phyloP scores from a whole-genome alignment of 192 early-diverging fungal species.

The Blastocladiella britannica region DNA sequence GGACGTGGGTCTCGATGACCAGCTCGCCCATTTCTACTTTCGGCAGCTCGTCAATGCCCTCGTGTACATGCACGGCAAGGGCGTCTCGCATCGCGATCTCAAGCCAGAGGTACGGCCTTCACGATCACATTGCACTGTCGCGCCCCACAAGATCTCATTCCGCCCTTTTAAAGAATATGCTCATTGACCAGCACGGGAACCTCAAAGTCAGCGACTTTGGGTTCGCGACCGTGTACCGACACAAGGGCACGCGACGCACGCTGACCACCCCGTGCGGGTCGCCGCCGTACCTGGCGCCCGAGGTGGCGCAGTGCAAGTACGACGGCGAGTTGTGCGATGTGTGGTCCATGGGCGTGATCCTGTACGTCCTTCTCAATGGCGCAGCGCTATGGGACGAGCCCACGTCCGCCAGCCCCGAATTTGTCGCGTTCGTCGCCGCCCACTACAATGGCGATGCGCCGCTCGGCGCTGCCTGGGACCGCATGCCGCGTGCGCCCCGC shows the following conservation, averaged over 20 bases:
- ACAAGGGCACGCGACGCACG: constrained; percentile 26
- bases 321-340: constrained; percentile 40
- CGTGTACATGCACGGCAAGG: constrained; percentile 31
- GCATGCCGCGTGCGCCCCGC: constrained; percentile 16
- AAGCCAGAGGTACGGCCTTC: constrained; percentile 39
- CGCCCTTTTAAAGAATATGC: constrained; percentile 16
- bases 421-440: constrained; percentile 17
- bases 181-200: constrained; percentile 30
- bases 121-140: neutral
- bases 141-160: neutral
- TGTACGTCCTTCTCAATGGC: constrained; percentile 46
- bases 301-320: constrained; percentile 31
- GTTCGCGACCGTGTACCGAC: constrained; percentile 38
- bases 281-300: constrained; percentile 46
- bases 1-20: constrained; percentile 45
- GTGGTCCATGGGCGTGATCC: constrained; percentile 48
- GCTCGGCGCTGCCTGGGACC: constrained; percentile 23
- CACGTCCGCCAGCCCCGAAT: constrained; percentile 33
- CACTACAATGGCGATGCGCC: constrained; percentile 21
- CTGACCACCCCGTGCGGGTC: constrained; percentile 49
- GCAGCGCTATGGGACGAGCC: constrained; percentile 52
- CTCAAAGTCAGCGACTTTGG: constrained; percentile 57
- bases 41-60: constrained; percentile 40
- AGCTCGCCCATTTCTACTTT: constrained; percentile 54
- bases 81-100: constrained; percentile 46